Evolutionary conservation across 305 asterid genomes (phyloP).

Genomic region (Nicotiana rustica): DNA sequence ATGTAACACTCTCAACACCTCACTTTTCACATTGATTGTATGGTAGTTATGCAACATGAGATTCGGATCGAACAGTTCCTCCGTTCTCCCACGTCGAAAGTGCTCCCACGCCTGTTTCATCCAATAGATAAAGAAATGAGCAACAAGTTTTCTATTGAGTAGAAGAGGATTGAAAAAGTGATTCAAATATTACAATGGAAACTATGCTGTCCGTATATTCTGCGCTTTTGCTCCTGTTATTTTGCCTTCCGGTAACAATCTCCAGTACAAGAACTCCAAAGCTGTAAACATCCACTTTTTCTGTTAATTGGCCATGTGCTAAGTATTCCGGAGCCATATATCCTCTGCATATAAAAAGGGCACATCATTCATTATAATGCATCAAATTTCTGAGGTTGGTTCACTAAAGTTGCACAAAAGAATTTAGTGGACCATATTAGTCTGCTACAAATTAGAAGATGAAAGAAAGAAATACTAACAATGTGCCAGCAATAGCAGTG

Average conservation of each 20-base stretch:
- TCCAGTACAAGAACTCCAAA: slow-evolving; percentile 89
- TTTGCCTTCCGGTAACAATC: slow-evolving; percentile 73
- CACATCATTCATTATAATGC: background rate
- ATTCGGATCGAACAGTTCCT: slow-evolving; percentile 68
- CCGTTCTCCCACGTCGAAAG: slow-evolving; percentile 57
- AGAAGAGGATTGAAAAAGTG: background rate
- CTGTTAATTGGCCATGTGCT: slow-evolving; percentile 83
- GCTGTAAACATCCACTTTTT: slow-evolving; percentile 88
- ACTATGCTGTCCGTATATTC: slow-evolving; percentile 75
- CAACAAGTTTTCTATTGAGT: background rate
- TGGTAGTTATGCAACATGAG: slow-evolving; percentile 61
- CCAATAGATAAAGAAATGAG: background rate
- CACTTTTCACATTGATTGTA: slow-evolving; percentile 44
- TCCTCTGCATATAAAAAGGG: slow-evolving; percentile 59
- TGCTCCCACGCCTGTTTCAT: slow-evolving; percentile 72
- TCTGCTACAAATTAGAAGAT: background rate
- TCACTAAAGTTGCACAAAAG: background rate
- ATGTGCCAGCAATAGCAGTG: slow-evolving; percentile 92
- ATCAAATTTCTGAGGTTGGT: slow-evolving; percentile 3
- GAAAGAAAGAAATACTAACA: slow-evolving; percentile 56
- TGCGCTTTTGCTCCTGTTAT: slow-evolving; percentile 65
- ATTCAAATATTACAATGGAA: slow-evolving; percentile 54
- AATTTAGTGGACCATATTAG: background rate
- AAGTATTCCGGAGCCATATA: slow-evolving; percentile 97
- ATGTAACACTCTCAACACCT: slow-evolving; percentile 65